Evolutionary conservation across 2,329 filamentous ascomycete genomes (phyloP), one percentile per base, ranked within the genome.

Genomic region (Xylaria sp.): DNA sequence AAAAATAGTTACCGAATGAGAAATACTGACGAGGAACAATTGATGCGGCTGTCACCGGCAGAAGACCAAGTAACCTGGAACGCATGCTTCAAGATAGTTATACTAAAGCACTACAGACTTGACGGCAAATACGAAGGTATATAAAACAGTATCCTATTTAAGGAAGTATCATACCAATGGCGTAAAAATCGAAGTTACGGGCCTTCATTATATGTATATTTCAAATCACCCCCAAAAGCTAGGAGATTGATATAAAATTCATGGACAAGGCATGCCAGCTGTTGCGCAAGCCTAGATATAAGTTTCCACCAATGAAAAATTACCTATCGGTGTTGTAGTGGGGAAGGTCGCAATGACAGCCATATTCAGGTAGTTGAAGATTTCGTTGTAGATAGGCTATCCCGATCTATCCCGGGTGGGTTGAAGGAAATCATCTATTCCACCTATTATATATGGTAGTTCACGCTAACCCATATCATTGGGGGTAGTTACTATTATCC

Each of bases 1-100:
- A 56, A 46, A 60, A 60, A 11, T 51, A 60, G 44, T 60, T 60
- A 10, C 52, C 58, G 29, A 60, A 60, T 17, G 58, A 60, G 33
- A 60, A 55, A 29, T 60, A 60, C 31, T 60, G 58, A 19, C 58
- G 51, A 48, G 58, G 52, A 10, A 49, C 58, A 37, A 60, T 29
- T 37, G 51, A 55, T 17, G 51, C 52, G 3, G 52, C 40, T 4
- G 58, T 29, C 52, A 40, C 37, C 9, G 53, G 58, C 43, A 56
- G 35, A 21, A 60, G 31, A n/a, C 37, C 15, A 23, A 52, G 52
- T 25, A 59, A 27, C 13, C 29, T 31, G 31, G 21, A 46, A 52
- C 40, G 55, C 55, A 58, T 58, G 7, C 6, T 58, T 29, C 15
- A 3, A n/a, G n/a, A 19, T 13, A 6, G 15, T 31, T 51, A 3